Conservation (phyloP, 164 flowering plant genomes). For the Chimonanthus salicifolius region DNA sequence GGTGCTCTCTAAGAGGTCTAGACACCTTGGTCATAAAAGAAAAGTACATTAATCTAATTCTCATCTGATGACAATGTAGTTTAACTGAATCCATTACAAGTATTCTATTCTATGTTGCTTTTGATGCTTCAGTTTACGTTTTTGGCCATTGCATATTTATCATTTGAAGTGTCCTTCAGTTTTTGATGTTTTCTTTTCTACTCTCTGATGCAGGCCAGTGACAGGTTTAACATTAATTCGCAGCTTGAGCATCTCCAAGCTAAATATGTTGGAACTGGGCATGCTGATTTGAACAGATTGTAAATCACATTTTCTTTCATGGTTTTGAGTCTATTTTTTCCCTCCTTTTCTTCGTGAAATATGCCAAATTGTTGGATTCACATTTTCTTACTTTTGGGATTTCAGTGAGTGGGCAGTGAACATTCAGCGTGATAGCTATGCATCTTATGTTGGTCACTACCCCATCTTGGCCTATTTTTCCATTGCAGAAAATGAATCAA, state of each 20-base stretch:
- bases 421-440: constrained; percentile 90
- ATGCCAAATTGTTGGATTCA: neutral
- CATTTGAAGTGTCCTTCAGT: neutral
- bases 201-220: constrained; percentile 64
- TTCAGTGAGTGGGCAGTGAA: constrained; percentile 96
- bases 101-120: neutral
- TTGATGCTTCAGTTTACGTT: neutral
- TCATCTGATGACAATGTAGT: neutral
- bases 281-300: constrained; percentile 91
- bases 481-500: constrained; percentile 88
- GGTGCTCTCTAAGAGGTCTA: too few species aligned
- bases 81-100: neutral
- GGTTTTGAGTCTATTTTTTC: neutral
- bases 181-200: neutral
- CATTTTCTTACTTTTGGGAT: constrained; percentile 2
- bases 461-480: constrained; percentile 80
- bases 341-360: neutral
- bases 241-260: constrained; percentile 98
- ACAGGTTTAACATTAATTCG: constrained; percentile 91
- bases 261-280: constrained; percentile 92
- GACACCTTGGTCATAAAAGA: too few species aligned
- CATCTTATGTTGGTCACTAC: constrained; percentile 85
- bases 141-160: neutral
- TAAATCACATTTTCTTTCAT: constrained; percentile 15
- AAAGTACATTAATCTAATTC: neutral